These are phyloP conservation scores for Ustilago sp. DNA, from an alignment of 1,284 basidiomycete genomes.

Conservation along the genomic window DNA sequence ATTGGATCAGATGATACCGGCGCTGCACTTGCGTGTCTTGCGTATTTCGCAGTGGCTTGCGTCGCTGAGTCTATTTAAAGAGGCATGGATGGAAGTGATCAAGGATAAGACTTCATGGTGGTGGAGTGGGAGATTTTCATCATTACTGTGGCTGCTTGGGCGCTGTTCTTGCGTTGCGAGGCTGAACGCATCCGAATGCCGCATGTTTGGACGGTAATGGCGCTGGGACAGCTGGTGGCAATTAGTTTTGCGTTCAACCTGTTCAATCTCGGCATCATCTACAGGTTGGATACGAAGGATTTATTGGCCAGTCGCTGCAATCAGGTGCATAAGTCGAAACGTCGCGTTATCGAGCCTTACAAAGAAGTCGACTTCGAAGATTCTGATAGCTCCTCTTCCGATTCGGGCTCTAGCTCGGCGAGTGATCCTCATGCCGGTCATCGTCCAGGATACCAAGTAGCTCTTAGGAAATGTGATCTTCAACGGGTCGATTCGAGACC, in stretches of 20 bases:
- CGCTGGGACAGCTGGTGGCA: conserved; percentile 80
- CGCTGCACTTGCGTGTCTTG: conserved; percentile 67
- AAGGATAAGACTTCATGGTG: conserved; percentile 76
- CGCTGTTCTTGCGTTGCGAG: conserved; percentile 75
- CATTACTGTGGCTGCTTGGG: conserved; percentile 77
- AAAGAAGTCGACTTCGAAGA: not conserved
- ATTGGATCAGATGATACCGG: conserved; percentile 52
- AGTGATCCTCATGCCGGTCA: not conserved
- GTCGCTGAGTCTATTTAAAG: conserved; percentile 76
- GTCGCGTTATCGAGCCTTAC: conserved; percentile 17
- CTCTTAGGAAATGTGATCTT: not conserved
- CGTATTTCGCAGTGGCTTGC: conserved; percentile 74
- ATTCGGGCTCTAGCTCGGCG: not conserved
- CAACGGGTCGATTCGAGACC: not conserved
- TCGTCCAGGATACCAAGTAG: not conserved
- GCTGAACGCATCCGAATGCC: conserved; percentile 73
- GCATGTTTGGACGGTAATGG: conserved; percentile 78
- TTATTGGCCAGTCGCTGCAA: conserved; percentile 19
- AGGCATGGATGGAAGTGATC: conserved; percentile 75
- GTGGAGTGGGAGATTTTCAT: conserved; percentile 81
- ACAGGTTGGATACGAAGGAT: conserved; percentile 64
- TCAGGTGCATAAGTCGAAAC: conserved; percentile 11
- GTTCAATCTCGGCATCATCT: conserved; percentile 76
- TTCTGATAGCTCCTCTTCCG: not conserved
- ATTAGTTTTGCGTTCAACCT: conserved; percentile 79